A percentile compares a stretch with the other conserved stretches of the same genome.
These are phyloP conservation scores for Leccinum barrowsii DNA, from an alignment of 768 basidiomycete species.

Conservation along the genomic window DNA sequence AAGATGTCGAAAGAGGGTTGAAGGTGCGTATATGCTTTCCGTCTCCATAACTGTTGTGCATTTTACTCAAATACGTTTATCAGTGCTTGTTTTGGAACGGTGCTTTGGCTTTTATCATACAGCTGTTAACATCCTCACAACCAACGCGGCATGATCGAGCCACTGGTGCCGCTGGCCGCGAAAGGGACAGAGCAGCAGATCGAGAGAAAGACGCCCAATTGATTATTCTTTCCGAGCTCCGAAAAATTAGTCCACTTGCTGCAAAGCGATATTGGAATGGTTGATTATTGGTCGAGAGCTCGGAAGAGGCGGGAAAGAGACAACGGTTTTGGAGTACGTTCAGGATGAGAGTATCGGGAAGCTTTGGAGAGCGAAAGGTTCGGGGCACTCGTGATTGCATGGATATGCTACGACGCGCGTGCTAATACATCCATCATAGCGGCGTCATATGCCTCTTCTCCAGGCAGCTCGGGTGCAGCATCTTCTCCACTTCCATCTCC, in stretches of 20 bases:
- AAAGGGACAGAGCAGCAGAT: constrained; percentile 23
- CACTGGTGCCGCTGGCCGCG: constrained; percentile 15
- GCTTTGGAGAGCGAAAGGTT: constrained; percentile 73
- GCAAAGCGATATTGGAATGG: constrained; percentile 77
- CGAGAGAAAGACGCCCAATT: constrained; percentile 21
- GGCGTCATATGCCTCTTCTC: constrained; percentile 48
- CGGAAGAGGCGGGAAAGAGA: constrained; percentile 24
- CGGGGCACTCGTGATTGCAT: background rate
- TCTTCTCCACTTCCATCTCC: constrained; percentile 10
- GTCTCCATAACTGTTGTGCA: background rate
- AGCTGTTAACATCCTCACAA: constrained; percentile 25
- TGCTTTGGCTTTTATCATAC: background rate
- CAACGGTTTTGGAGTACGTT: constrained; percentile 40
- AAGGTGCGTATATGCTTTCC: constrained; percentile 42
- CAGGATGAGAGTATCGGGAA: constrained; percentile 50
- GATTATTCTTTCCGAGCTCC: constrained; percentile 27
- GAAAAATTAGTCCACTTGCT: constrained; percentile 34
- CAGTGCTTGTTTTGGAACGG: background rate
- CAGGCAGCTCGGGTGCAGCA: constrained; percentile 4
- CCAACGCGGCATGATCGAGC: constrained; percentile 19
- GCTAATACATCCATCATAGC: constrained; percentile 30
- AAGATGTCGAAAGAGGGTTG: constrained; percentile 66
- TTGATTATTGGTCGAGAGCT: constrained; percentile 64
- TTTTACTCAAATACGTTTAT: background rate
- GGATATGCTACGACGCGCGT: background rate